Conservation (phyloP, 208 protist genomes). For the Trypanosomatidae sp. region DNA sequence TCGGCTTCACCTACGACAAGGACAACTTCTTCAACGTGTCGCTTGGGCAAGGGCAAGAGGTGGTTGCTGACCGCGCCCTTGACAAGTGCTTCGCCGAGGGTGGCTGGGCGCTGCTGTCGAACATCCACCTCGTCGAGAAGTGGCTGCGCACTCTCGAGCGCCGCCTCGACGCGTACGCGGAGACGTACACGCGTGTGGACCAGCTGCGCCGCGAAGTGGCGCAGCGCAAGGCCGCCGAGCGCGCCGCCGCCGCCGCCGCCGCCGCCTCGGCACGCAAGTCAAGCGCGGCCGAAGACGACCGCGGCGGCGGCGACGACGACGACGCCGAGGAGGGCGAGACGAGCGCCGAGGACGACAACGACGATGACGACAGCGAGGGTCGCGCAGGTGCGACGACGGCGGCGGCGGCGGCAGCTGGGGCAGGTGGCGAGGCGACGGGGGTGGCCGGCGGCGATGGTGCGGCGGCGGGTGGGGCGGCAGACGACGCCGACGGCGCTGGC, state of each 20-base stretch:
- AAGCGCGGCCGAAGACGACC: conserved; percentile 8
- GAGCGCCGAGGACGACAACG: conserved; percentile 7
- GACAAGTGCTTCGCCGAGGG: conserved; percentile 88
- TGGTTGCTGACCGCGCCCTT: conserved; percentile 92
- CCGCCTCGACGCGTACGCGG: conserved; percentile 87
- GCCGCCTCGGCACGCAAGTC: conserved; percentile 1
- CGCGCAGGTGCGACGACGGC: conserved; percentile 1
- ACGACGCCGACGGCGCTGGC: conserved; percentile 7
- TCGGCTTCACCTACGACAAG: conserved; percentile 92
- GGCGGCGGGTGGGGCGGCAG: conserved; percentile 8
- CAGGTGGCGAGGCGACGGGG: conserved; percentile 6
- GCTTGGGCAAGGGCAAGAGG: conserved; percentile 97
- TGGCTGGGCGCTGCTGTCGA: conserved; percentile 97
- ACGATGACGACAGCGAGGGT: conserved; percentile 4
- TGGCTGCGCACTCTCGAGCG: conserved; percentile 97
- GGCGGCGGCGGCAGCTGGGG: not conserved
- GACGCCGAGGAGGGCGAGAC: conserved; percentile 5
- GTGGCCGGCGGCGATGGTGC: conserved; percentile 7
- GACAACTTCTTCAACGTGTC: conserved; percentile 95
- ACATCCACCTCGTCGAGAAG: conserved; percentile 96
- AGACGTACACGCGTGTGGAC: conserved; percentile 85
- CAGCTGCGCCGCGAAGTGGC: conserved; percentile 77
- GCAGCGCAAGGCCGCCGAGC: conserved; percentile 63
- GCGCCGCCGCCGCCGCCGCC: conserved; percentile 5
- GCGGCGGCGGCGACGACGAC: conserved; percentile 2